Evolutionary conservation across 305 asterid species (phyloP), one percentile per base, ranked within the genome.

Genomic region (Ajuga reptans): DNA sequence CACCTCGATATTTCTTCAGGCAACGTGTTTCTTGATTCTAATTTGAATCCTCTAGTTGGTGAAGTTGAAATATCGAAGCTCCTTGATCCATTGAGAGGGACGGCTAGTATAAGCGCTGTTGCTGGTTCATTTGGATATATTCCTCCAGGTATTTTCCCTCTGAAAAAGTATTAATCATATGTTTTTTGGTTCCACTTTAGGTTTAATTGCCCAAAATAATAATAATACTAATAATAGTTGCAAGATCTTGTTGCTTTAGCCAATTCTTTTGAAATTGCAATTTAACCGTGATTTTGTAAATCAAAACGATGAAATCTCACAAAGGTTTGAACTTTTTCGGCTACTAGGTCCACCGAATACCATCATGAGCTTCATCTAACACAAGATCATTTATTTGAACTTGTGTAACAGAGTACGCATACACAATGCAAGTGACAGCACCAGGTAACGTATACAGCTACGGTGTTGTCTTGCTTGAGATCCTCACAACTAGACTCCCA

Each of bases 101-200:
- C 99, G 0, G 99, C 96, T 6, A 93, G 99, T 66, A 91, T 93
- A 78, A 93, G 97, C 58, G 97, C 99, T 49, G 96, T 94, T 50
- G 99, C 99, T 21, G 99, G 99, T 64, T 94, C 97, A 12, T 94
- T 94, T 60, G 99, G 99, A 55, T 94, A 94, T 71, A 94, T 94
- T 73, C 99, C 99, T 49, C 99, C 99, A 82, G 99, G 99, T 94
- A 85, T n/a, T n/a, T 59, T 39, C 42, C 49, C 64, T 14, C 52
- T n/a, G 2, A 2, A 55, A 0, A 52, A 8, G 17, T 29, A 18
- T 18, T 15, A 45, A 14, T 73, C 63, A 33, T 64, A 33, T 1
- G 18, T 29, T 21, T 21, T 21, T 31, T 64, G 51, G 14, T 15
- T 11, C 45, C 10, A 39, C n/a, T 7, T 2, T 39, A 39, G 2